Evolutionary conservation across 2,329 filamentous ascomycete genomes (phyloP).

Genomic region (Ascosphaera aggregata): DNA sequence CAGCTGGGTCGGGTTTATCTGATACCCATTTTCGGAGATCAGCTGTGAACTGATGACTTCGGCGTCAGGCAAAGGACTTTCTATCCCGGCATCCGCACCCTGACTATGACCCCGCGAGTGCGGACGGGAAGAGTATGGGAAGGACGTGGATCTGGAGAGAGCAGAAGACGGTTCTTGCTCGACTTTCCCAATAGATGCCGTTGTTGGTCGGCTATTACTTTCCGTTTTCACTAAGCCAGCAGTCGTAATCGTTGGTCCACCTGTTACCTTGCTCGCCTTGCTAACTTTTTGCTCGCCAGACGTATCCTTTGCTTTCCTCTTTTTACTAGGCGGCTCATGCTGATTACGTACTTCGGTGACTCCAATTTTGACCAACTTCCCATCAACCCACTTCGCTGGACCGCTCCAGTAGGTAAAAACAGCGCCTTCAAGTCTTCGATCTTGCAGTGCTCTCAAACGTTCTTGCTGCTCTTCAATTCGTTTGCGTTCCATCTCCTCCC

Average conservation of each 20-base stretch:
- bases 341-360: conserved; percentile 27
- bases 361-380: conserved; percentile 48
- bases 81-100: background rate
- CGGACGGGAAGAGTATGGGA: background rate
- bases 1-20: too few relatives aligned
- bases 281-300: conserved; percentile 7
- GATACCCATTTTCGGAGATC: too few relatives aligned
- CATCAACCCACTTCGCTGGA: conserved; percentile 58
- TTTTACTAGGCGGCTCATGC: conserved; percentile 25
- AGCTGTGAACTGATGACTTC: too few relatives aligned
- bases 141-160: background rate
- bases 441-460: conserved; percentile 69
- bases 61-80: background rate
- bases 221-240: conserved; percentile 3
- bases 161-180: conserved; percentile 4
- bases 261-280: background rate
- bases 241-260: background rate
- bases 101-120: background rate
- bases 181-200: conserved; percentile 6
- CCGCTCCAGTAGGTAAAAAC: conserved; percentile 89
- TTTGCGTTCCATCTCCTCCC: conserved; percentile 82
- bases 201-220: background rate
- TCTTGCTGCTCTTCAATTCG: conserved; percentile 63
- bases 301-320: conserved; percentile 11
- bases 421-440: conserved; percentile 65